Conservation (phyloP, 345 rosid species). For the Brassica juncea region DNA sequence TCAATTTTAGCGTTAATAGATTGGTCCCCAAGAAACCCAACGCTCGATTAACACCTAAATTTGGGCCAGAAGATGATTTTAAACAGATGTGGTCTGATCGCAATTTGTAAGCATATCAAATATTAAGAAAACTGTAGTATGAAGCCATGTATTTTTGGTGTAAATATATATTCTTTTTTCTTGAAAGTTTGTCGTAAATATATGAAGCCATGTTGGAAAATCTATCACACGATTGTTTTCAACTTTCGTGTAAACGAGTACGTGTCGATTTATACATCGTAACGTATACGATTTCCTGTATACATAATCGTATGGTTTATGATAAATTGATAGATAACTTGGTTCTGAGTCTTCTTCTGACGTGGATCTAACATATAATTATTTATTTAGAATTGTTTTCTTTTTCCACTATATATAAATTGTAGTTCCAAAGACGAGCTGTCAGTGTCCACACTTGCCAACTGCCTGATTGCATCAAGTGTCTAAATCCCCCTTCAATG, state of each 20-base stretch:
- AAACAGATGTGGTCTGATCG: neutral
- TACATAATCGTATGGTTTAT: conserved; percentile 1
- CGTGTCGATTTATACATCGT: neutral
- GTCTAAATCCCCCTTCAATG: conserved; percentile 8
- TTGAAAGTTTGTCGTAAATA: too few relatives aligned
- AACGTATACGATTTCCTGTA: neutral
- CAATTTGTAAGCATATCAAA: neutral
- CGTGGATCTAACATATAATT: neutral
- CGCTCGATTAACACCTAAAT: conserved; percentile 1
- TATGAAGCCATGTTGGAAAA: neutral
- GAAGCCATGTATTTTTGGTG: neutral
- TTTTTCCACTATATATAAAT: neutral
- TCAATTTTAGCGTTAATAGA: neutral
- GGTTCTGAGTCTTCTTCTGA: neutral
- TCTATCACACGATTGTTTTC: neutral
- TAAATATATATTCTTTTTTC: too few relatives aligned
- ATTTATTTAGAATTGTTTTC: neutral
- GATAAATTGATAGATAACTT: neutral
- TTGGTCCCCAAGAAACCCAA: neutral
- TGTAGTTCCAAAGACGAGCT: neutral
- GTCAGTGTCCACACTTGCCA: conserved; percentile 19
- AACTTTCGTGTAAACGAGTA: neutral
- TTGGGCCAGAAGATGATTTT: neutral
- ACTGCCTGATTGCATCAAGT: conserved; percentile 21
- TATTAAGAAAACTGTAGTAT: neutral